These are phyloP conservation scores for Ogataea pilisensis DNA, from an alignment of 805 yeast genomes.

Conservation along the genomic window DNA sequence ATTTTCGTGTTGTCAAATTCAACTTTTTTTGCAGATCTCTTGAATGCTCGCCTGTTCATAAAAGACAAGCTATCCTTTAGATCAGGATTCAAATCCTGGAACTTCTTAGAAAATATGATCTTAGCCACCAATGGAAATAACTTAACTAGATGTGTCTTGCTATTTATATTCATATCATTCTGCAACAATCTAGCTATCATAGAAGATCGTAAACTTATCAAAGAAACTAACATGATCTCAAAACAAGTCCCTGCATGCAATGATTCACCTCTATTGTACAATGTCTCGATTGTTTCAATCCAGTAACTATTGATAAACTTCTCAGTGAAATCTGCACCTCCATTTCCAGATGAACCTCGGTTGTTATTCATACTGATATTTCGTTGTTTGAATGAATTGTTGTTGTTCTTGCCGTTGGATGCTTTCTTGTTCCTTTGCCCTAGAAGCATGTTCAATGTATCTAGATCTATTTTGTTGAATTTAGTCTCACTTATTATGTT, in stretches of 20 bases:
- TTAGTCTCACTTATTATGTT: conserved; percentile 43
- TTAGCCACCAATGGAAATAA: conserved; percentile 54
- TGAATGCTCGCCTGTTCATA: conserved; percentile 25
- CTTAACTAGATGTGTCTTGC: conserved; percentile 36
- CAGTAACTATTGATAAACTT: conserved; percentile 51
- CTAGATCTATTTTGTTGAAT: conserved; percentile 43
- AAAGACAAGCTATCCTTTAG: conserved; percentile 48
- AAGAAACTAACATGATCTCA: conserved; percentile 48
- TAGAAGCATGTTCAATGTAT: conserved; percentile 41
- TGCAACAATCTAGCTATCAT: conserved; percentile 39
- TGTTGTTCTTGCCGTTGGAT: conserved; percentile 7
- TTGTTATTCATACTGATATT: neutral
- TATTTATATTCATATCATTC: conserved; percentile 42
- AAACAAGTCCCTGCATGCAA: conserved; percentile 42
- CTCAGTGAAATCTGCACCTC: conserved; percentile 41
- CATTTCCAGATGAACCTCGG: neutral
- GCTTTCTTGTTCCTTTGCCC: conserved; percentile 33
- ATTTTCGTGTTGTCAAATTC: conserved; percentile 36
- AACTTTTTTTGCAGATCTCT: neutral
- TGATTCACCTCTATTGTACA: conserved; percentile 56
- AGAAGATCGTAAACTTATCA: conserved; percentile 44
- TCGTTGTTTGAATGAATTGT: conserved; percentile 22
- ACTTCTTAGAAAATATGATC: conserved; percentile 45
- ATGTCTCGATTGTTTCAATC: conserved; percentile 54
- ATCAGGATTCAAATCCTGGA: conserved; percentile 46